Base-by-base conservation (phyloP, 805 yeast genomes). In the Lipomyces spencermartinsiae region DNA sequence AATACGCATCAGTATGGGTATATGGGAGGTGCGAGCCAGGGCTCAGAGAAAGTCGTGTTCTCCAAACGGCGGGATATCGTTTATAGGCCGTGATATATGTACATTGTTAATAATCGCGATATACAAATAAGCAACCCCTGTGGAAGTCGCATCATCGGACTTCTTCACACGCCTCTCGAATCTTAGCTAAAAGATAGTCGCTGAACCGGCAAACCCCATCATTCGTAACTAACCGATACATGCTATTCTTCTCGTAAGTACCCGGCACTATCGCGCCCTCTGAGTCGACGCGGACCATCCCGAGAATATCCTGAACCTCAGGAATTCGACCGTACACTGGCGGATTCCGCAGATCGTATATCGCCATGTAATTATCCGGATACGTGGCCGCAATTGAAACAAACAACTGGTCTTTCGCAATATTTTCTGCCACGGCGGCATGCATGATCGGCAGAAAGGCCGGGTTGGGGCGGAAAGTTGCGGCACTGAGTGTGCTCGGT, bases 311-410 rank as follows among this genome's bases (percentile, higher is more conserved):
- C 69, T 89, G 91, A 8, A 89, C 84, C 25, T 88, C 90, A 0
- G 94, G 92, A 14, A 83, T 84, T 71, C 95, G 81, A 43, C 89
- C 89, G 68, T 84, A 86, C 29, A 84, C 79, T 0, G 94, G 92
- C 0, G 86, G 83, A 59, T 83, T 85, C 67, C 95, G 82, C 69
- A 88, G 81, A 75, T 91, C 97, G 72, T 85, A 89, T 57, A 91
- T 84, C 7, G 93, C 92, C 89, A 89, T 80, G 14, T 84, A 84
- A 71, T 84, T 85, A 49, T 82, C 54, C 9, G 62, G 71, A 55
- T 78, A 78, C 39, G 76, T 76, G 0, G 75, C 73, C 1, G 80
- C 81, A 34, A 77, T 54, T 19, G 74, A 71, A 31, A 62, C 35
- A 64, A 73, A 78, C 6, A 69, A 55, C 0, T 77, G 76, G 68